Base-by-base conservation (phyloP, 2,329 filamentous ascomycete genomes). In the Rhynchosporium secalis region DNA sequence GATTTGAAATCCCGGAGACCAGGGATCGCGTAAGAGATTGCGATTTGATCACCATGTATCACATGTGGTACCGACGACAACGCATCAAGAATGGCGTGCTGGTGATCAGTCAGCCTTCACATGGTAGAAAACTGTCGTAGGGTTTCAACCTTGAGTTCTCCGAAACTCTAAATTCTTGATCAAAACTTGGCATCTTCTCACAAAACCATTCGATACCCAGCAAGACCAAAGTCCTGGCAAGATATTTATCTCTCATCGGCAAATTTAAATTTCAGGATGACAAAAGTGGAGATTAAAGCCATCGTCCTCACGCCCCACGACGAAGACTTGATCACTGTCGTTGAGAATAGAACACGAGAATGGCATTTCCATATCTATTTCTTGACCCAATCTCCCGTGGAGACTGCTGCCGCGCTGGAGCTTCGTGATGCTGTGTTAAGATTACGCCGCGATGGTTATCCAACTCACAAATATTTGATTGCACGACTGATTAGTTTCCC, bases 291-390 rank as follows among this genome's bases (percentile, higher is more conserved):
- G 5, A 36, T 36, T 36, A 10, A 5, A 6, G 6, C 33, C 33
- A 36, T 36, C 5, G 33, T 55, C 28, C n/a, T 36, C 29, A 43
- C 57, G 1, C 47, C 29, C 38, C 36, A 47, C 28, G 26, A 61
- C 43, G 58, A 61, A 26, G 58, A 61, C n/a, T 43, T 61, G 12
- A 33, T 20, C 41, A 61, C 51, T 12, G 58, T 56, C 51, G 58
- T 61, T 20, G 51, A 61, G 41, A 56, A 26, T 38, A 41, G 58
- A 13, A 49, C 58, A 13, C 51, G 58, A 7, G 58, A 61, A 29
- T 61, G 58, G 58, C 58, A 61, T 15, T 61, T 61, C 20, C 58
- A 61, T 49, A 61, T 61, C n/a, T 61, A 61, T 48, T 61, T 61
- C 33, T 43, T 61, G 51, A 52, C 56, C 31, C 58, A 61, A 20